Evolutionary conservation across 2,329 filamentous ascomycete genomes (phyloP), one percentile per base, ranked within the genome.

Genomic region (Fusarium longipes): DNA sequence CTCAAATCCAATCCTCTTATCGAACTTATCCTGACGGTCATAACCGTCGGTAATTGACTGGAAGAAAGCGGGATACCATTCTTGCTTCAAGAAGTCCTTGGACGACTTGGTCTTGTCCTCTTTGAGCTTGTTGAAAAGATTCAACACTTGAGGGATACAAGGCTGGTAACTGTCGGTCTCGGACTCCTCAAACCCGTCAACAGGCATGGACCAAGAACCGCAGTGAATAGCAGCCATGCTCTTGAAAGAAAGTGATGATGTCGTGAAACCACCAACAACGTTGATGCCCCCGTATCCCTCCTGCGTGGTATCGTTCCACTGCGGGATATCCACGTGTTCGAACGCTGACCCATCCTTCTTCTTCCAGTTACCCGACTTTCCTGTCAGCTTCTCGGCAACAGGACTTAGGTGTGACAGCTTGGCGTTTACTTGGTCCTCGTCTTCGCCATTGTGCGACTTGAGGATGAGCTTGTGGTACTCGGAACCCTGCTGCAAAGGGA

Each of bases 221-320:
- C 81, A 83, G 32, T 82, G 71, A 14, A 78, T 80, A 3, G 79
- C 80, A 0, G 77, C 76, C 17, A 82, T 57, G 48, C 79, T 82
- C 70, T 83, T 83, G 32, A 81, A 73, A 0, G 81, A 82, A 32
- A 82, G 79, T 0, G 81, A 82, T 0, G 77, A 75, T 0, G 79
- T 75, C 1, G 81, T 82, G 57, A 78, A 77, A 15, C 77, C 80
- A 17, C 78, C 80, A 2, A 78, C 79, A 39, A 75, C 74, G 29
- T 77, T 82, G 56, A 83, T 76, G 2, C 81, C 81, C 27, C 81
- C 81, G 6, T 73, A 75, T 14, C 70, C 66, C 8, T 68, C 70
- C 36, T 48, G 55, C 0, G 56, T 52, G 20, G 53, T 57, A 35
- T 68, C 63, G 44, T 67, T 56, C 76, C 75, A 69, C 73, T 75